phyloP scores from a whole-genome alignment of 1,139 yeast species.

The Kodamaea fungicola region DNA sequence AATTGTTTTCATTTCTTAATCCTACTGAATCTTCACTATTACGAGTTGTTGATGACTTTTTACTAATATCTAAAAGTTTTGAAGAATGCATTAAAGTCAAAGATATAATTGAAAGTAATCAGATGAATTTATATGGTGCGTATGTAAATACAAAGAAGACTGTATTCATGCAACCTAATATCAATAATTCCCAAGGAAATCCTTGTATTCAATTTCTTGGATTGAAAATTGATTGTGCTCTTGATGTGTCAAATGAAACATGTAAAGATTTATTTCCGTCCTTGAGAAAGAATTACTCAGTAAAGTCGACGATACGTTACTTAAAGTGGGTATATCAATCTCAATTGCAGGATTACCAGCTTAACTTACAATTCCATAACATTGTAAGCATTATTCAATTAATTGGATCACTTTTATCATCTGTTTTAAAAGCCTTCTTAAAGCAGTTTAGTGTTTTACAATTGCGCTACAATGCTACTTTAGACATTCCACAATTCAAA shows the following conservation, averaged over 20 bases:
- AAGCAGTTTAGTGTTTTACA: constrained; percentile 1
- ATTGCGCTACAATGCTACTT: neutral
- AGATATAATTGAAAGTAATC: constrained; percentile 21
- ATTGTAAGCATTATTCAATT: constrained; percentile 10
- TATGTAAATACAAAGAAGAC: constrained; percentile 58
- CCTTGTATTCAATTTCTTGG: constrained; percentile 29
- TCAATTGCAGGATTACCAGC: constrained; percentile 11
- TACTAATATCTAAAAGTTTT: constrained; percentile 52
- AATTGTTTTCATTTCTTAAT: constrained; percentile 30
- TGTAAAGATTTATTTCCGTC: constrained; percentile 11
- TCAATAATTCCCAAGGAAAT: neutral
- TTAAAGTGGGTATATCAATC: constrained; percentile 13
- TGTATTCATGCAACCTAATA: constrained; percentile 13
- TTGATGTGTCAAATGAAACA: constrained; percentile 11
- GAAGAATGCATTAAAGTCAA: constrained; percentile 18
- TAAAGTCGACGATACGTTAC: constrained; percentile 12
- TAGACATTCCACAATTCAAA: constrained; percentile 5
- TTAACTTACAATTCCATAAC: constrained; percentile 11
- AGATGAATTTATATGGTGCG: constrained; percentile 58
- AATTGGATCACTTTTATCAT: constrained; percentile 6
- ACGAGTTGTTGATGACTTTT: constrained; percentile 83
- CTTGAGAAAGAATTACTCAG: constrained; percentile 14
- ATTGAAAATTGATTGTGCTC: constrained; percentile 21
- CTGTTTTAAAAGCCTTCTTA: constrained; percentile 9
- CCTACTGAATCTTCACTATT: constrained; percentile 40